Percentiles rank a stretch among this genome's conserved stretches.
These are phyloP conservation scores for Paraleonurus japonicus DNA, from an alignment of 257 asterid genomes.

Conservation along the genomic window DNA sequence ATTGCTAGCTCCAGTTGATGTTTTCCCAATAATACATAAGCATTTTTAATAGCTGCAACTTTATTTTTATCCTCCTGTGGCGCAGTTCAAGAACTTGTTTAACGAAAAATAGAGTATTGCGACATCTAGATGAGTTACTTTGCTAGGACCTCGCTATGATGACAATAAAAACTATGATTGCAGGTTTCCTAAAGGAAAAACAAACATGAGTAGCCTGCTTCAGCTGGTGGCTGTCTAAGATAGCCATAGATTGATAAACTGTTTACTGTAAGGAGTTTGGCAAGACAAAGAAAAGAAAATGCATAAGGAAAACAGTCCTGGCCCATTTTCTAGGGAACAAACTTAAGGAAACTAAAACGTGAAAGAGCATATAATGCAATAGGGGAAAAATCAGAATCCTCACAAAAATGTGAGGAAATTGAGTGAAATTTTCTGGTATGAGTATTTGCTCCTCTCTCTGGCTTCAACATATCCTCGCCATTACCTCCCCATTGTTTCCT, in stretches of 20 bases:
- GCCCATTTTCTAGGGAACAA: background rate
- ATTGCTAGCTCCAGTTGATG: conserved; percentile 95
- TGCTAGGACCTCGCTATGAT: conserved; percentile 14
- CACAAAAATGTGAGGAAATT: background rate
- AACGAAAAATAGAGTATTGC: conserved; percentile 15
- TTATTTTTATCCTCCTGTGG: conserved; percentile 84
- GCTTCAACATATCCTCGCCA: too few relatives aligned
- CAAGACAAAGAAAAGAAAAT: background rate
- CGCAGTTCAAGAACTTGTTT: conserved; percentile 13
- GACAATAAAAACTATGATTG: background rate
- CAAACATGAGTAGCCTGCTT: background rate
- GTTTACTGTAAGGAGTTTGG: background rate
- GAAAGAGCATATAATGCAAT: background rate
- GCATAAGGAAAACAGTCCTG: background rate
- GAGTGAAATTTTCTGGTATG: background rate
- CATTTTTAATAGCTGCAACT: conserved; percentile 96
- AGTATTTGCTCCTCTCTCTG: too few relatives aligned
- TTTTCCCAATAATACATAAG: conserved; percentile 90
- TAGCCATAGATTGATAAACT: background rate
- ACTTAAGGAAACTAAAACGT: background rate
- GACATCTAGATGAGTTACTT: conserved; percentile 22
- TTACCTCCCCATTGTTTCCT: too few relatives aligned
- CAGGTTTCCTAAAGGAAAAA: background rate
- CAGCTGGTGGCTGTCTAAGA: conserved; percentile 6
- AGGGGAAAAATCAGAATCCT: background rate